Evolutionary conservation across 2,329 filamentous ascomycete species (phyloP).

Genomic region (Neofusicoccum sp.): DNA sequence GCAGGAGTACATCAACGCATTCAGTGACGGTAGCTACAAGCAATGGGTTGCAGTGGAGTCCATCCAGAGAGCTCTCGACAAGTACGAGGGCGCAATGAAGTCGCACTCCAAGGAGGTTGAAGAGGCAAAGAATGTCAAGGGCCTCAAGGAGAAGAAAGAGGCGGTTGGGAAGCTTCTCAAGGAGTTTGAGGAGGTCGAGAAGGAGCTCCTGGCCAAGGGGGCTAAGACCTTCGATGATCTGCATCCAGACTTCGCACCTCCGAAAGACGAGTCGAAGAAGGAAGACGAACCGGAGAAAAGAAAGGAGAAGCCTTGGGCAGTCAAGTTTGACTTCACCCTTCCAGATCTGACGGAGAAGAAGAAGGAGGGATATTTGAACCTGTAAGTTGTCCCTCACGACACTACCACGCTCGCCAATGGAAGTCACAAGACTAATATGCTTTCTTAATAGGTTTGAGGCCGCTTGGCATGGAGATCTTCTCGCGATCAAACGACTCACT

Average conservation of each 20-base stretch:
- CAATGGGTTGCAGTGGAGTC: slow-evolving; percentile 55
- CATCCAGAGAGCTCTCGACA: slow-evolving; percentile 40
- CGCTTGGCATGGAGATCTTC: slow-evolving; percentile 69
- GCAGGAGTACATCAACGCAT: slow-evolving; percentile 43
- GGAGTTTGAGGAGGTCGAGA: slow-evolving; percentile 60
- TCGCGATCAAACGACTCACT: slow-evolving; percentile 66
- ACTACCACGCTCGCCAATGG: not conserved
- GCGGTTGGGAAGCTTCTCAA: slow-evolving; percentile 56
- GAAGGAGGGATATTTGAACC: slow-evolving; percentile 61
- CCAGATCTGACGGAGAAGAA: slow-evolving; percentile 56
- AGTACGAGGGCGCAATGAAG: slow-evolving; percentile 41
- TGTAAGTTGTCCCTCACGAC: slow-evolving; percentile 51
- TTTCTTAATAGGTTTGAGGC: slow-evolving; percentile 64
- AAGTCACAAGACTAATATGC: not conserved
- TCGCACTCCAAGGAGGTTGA: slow-evolving; percentile 30
- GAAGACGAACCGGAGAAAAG: not conserved
- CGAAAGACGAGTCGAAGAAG: slow-evolving; percentile 18
- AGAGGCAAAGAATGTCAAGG: slow-evolving; percentile 25
- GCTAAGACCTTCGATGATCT: slow-evolving; percentile 70
- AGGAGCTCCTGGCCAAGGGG: slow-evolving; percentile 56
- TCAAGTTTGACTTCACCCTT: slow-evolving; percentile 54
- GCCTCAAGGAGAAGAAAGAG: slow-evolving; percentile 56
- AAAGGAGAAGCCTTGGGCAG: slow-evolving; percentile 24
- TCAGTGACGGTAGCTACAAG: slow-evolving; percentile 61
- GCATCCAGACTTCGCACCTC: slow-evolving; percentile 49